phyloP scores from a whole-genome alignment of 2,329 filamentous ascomycete species.

The Pseudopithomyces chartarum region DNA sequence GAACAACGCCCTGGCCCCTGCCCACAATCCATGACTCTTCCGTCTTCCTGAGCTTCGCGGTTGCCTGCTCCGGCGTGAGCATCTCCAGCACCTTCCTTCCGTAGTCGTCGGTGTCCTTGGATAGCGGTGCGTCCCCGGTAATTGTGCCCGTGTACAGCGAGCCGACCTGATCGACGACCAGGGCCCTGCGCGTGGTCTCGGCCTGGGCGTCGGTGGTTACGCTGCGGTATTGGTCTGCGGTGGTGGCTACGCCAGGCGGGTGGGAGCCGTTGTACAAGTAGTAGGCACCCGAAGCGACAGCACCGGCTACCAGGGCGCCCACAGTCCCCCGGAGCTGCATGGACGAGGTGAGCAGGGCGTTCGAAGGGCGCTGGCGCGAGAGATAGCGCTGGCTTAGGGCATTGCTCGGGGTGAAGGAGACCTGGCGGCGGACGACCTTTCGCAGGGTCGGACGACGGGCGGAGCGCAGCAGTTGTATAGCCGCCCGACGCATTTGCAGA shows the following conservation, averaged over 20 bases:
- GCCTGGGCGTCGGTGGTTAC: constrained; percentile 38
- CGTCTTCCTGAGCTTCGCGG: constrained; percentile 82
- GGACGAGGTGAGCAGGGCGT: constrained; percentile 64
- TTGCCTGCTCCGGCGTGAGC: constrained; percentile 93
- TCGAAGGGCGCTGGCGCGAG: constrained; percentile 44
- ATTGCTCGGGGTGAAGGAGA: constrained; percentile 46
- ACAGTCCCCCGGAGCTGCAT: constrained; percentile 77
- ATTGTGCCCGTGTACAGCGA: constrained; percentile 88
- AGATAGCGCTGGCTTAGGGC: constrained; percentile 54
- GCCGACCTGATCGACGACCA: constrained; percentile 82
- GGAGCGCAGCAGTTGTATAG: constrained; percentile 70
- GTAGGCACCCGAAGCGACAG: constrained; percentile 75
- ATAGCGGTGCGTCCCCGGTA: constrained; percentile 82
- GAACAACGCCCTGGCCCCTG: constrained; percentile 85
- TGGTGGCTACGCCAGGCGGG: constrained; percentile 18
- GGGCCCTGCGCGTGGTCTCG: constrained; percentile 66
- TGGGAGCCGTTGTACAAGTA: constrained; percentile 66
- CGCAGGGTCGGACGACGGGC: constrained; percentile 68
- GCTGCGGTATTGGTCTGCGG: constrained; percentile 38
- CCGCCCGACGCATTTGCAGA: constrained; percentile 73
- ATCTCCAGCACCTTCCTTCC: constrained; percentile 90
- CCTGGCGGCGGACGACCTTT: constrained; percentile 58
- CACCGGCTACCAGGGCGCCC: constrained; percentile 69
- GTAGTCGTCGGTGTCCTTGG: constrained; percentile 84
- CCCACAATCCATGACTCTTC: constrained; percentile 93